Base-by-base conservation (phyloP, 192 early-diverging fungal species). In the Umbelopsis vinacea region DNA sequence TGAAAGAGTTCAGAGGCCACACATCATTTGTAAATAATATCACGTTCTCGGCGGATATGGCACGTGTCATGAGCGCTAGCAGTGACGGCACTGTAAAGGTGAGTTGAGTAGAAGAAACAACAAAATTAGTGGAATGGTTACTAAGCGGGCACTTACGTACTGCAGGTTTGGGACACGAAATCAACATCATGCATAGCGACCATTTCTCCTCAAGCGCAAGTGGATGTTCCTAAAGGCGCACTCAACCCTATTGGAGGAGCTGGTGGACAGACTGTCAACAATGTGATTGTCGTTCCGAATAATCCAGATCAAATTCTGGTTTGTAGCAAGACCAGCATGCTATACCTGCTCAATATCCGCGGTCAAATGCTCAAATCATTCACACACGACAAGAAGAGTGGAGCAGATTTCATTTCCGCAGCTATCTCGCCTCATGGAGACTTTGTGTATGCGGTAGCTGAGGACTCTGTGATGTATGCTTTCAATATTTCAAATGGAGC, bases 1-100 rank as follows among this genome's bases (percentile, higher is more conserved):
- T 98, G 5, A 94, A 96, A 63, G 95, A 97, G 71, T 95, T 95
- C 69, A 88, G 92, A 21, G 97, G 97, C 0, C 97, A 99, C 72
- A 86, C 91, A 2, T 94, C 95, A 2, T 95, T 90, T 72, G 90
- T 97, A 46, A 98, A 97, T 78, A 82, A 85, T 54, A 93, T 87
- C 0, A 57, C 87, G 7, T 99, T 91, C 72, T 91, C 89, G 15
- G 46, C 79, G 19, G 92, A 96, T 57, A 89, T 89, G 74, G 68
- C 82, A 6, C 82, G 87, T 6, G 82, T 99, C 10, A 72, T 97
- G 12, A 95, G 89, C 71, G 91, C 86, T 0, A 93, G 92, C 40
- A 92, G 90, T 63, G 97, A 99, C 69, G 97, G 97, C 10, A 91
- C 91, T 0, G 82, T 92, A 67, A 94, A 89, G 87, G 93, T 94